Base-by-base conservation (phyloP, 1,284 basidiomycete genomes). In the Ustilago nuda region DNA sequence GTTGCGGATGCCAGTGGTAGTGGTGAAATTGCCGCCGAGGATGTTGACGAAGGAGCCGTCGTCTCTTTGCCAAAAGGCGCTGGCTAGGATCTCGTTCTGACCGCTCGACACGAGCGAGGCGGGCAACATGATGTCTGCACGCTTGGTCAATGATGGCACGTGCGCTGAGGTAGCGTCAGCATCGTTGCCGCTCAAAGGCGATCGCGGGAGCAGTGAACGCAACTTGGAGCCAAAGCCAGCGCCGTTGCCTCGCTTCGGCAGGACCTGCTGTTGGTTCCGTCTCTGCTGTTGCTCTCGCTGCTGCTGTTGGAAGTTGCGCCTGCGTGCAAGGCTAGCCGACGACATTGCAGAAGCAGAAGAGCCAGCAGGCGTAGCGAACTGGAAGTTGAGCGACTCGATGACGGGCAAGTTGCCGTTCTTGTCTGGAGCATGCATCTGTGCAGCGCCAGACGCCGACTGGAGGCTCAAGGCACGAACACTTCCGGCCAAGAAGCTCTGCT, bases 1-100 rank as follows among this genome's bases (percentile, higher is more conserved):
- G 56, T 90, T 92, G 72, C 88, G 87, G 32, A 86, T 79, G 8
- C 89, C 84, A 35, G 79, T 57, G 3, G 88, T 81, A 80, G 92
- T 92, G 4, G 91, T 90, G 84, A 97, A 98, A 86, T 96, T 95
- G 55, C 95, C 95, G 43, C 94, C 95, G 56, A 98, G 88, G 74
- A 98, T 90, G 43, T 90, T 91, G 52, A 94, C 87, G 50, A 76
- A 82, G 11, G 56, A 67, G 55, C 74, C 79, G 37, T 81, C 75
- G 45, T 88, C 88, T 82, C 97, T 97, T 17, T 90, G 92, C 93
- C 93, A 98, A 88, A 95, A 98, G 2, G 90, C 90, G 39, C 94
- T 95, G 0, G 93, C 89, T 48, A 97, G 88, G 63, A 98, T 91
- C 36, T 94, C 91, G 1, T 94, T 93, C 1, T 93, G 91, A 0